These are phyloP conservation scores for Gremmenia infestans DNA, from an alignment of 2,329 filamentous ascomycete species.

Conservation along the genomic window DNA sequence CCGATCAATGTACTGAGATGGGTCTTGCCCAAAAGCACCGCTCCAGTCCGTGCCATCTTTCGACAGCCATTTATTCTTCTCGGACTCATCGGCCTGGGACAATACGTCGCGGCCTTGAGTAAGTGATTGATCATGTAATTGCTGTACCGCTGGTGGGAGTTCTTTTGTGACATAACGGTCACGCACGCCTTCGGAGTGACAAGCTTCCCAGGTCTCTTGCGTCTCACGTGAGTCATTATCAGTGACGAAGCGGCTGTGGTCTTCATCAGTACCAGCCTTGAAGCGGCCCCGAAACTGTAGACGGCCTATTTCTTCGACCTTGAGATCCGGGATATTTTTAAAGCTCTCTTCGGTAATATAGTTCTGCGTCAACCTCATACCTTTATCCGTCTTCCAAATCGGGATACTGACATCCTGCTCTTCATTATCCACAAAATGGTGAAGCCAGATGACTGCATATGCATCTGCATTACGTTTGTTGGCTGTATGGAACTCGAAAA, in stretches of 20 bases:
- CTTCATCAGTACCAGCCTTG: conserved; percentile 83
- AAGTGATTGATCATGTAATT: conserved; percentile 76
- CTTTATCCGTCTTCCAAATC: conserved; percentile 78
- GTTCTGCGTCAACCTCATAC: conserved; percentile 77
- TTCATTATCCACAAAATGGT: conserved; percentile 77
- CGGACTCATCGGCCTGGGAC: conserved; percentile 63
- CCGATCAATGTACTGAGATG: conserved; percentile 36
- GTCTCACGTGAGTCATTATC: conserved; percentile 90
- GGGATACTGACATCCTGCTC: conserved; percentile 77
- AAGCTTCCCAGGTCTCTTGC: conserved; percentile 91
- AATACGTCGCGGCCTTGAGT: conserved; percentile 77
- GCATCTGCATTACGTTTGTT: conserved; percentile 67
- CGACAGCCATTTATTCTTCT: conserved; percentile 72
- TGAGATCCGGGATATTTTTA: conserved; percentile 63
- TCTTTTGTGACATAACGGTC: conserved; percentile 64
- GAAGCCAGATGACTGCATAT: conserved; percentile 80
- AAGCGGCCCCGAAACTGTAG: conserved; percentile 77
- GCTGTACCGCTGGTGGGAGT: conserved; percentile 65
- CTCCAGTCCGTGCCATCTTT: conserved; percentile 83
- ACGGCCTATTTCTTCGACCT: conserved; percentile 75
- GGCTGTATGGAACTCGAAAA: conserved; percentile 75
- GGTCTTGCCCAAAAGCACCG: conserved; percentile 78
- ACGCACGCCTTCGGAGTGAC: conserved; percentile 80
- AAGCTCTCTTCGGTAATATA: conserved; percentile 82
- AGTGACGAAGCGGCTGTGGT: conserved; percentile 75